Evolutionary conservation across 805 yeast species (phyloP).

Genomic region (Candida insectalens): DNA sequence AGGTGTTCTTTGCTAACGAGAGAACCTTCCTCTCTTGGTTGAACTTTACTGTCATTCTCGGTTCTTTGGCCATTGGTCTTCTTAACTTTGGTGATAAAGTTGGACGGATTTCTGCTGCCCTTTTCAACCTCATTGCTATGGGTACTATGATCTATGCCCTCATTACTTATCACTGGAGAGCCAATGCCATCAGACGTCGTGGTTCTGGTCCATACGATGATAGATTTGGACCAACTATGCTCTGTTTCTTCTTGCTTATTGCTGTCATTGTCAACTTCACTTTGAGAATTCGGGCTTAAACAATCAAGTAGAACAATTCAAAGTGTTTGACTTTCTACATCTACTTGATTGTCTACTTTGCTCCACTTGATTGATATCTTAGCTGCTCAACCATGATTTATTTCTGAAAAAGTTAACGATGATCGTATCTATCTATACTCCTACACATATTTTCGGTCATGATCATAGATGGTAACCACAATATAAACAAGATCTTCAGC

Average conservation of each 20-base stretch:
- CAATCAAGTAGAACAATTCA: no score
- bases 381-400: no score
- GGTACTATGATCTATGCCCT: conserved; percentile 95
- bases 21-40: conserved; percentile 98
- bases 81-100: conserved; percentile 92
- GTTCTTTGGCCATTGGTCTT: conserved; percentile 93
- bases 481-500: no score
- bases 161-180: conserved; percentile 98
- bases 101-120: conserved; percentile 87
- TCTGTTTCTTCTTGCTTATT: conserved; percentile 83
- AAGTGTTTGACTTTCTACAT: no score
- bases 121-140: conserved; percentile 95
- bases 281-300: conserved; percentile 57
- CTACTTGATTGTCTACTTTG: no score
- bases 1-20: conserved; percentile 97
- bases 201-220: conserved; percentile 99
- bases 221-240: conserved; percentile 95
- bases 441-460: no score
- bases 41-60: conserved; percentile 95
- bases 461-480: no score
- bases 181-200: conserved; percentile 93
- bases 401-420: no score
- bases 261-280: conserved; percentile 93
- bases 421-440: no score
- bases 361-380: no score